Conservation (phyloP, 202 grass and related monocot genomes). For the Setaria viridis region DNA sequence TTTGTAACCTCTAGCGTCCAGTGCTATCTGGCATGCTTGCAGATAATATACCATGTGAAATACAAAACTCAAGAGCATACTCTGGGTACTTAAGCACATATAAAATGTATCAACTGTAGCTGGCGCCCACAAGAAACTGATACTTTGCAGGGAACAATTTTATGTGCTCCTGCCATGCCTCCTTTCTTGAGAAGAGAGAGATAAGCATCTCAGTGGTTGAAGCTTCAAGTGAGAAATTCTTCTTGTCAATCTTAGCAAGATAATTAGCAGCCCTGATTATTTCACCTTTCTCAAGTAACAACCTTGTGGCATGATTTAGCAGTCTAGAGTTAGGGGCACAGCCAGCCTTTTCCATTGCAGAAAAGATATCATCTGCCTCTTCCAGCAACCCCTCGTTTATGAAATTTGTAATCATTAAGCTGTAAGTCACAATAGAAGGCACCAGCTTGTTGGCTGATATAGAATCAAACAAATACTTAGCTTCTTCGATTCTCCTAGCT, state of each 20-base stretch:
- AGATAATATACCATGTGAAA: not conserved
- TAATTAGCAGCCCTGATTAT: slow-evolving; percentile 15
- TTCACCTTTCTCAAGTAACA: slow-evolving; percentile 24
- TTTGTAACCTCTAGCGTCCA: too few relatives aligned
- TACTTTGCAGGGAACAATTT: slow-evolving; percentile 17
- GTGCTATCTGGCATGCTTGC: too few relatives aligned
- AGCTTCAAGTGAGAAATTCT: slow-evolving; percentile 21
- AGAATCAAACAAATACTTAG: slow-evolving; percentile 27
- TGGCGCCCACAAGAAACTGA: not conserved
- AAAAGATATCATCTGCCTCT: slow-evolving; percentile 25
- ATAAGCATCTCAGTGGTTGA: slow-evolving; percentile 9
- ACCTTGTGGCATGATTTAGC: slow-evolving; percentile 11
- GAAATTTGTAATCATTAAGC: slow-evolving; percentile 19
- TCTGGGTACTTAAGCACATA: not conserved
- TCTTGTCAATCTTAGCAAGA: slow-evolving; percentile 31
- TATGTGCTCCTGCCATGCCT: not conserved
- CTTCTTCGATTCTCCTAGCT: not conserved
- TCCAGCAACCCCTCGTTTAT: slow-evolving; percentile 26
- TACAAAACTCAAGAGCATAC: not conserved
- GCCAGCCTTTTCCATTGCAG: slow-evolving; percentile 16
- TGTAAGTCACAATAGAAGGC: slow-evolving; percentile 11
- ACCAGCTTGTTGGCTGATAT: not conserved
- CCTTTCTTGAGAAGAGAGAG: not conserved
- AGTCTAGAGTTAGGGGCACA: slow-evolving; percentile 9
- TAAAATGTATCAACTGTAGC: not conserved